A percentile compares a stretch with the other conserved stretches of the same genome.
phyloP scores from a whole-genome alignment of 148 eudicot genomes.

The Vaccinium macrocarpon region DNA sequence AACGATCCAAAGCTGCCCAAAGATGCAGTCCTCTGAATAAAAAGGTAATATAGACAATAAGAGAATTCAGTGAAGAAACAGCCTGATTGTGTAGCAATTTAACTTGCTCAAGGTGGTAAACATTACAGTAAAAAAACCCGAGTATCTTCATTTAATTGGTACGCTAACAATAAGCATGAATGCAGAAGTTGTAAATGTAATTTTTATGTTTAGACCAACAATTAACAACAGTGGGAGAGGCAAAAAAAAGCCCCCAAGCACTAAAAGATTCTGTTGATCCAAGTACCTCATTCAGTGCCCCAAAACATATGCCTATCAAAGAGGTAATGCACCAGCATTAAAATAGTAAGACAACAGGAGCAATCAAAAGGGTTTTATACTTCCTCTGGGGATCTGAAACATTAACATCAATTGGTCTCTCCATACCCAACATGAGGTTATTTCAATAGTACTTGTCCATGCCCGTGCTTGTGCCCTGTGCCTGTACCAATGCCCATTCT shows the following conservation, averaged over 20 bases:
- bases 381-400: background rate
- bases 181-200: background rate
- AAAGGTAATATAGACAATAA: constrained; percentile 11
- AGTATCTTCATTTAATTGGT: constrained; percentile 5
- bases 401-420: background rate
- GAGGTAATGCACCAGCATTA: background rate
- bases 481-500: too few species aligned
- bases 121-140: background rate
- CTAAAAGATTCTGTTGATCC: background rate
- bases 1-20: constrained; percentile 62
- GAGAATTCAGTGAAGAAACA: constrained; percentile 3
- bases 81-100: background rate
- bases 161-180: background rate
- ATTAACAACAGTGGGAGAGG: background rate
- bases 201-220: background rate
- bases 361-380: background rate
- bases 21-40: constrained; percentile 62
- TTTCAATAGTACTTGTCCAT: background rate
- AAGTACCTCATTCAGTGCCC: background rate
- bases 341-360: background rate
- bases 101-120: constrained; percentile 2
- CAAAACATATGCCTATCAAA: background rate
- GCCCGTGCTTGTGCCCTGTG: too few species aligned
- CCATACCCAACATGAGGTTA: background rate
- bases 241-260: background rate